Conservation (phyloP, 495 filamentous ascomycete species). For the Lasiosphaeria miniovina region DNA sequence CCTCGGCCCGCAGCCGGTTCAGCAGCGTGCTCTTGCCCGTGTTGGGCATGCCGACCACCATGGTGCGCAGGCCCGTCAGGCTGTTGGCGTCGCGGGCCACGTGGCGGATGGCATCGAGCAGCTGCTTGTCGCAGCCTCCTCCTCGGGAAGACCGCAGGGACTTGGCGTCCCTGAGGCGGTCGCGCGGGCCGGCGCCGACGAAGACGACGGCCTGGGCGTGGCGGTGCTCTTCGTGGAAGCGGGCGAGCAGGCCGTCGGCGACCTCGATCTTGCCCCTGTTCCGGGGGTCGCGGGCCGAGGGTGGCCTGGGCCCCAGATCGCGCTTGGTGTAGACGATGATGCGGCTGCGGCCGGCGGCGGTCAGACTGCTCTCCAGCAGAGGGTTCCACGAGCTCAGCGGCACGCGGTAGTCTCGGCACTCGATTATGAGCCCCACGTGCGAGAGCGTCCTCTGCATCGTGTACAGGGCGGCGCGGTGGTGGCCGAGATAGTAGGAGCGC, state of each 20-base stretch:
- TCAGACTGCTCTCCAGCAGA: conserved; percentile 76
- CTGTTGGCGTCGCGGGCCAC: conserved; percentile 31
- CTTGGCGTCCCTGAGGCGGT: background rate
- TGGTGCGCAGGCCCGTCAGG: conserved; percentile 63
- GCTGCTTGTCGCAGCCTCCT: conserved; percentile 1
- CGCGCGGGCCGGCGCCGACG: conserved; percentile 41
- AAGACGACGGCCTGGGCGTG: conserved; percentile 56
- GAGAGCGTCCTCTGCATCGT: conserved; percentile 83
- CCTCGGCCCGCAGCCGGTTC: conserved; percentile 72
- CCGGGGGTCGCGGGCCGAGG: conserved; percentile 2
- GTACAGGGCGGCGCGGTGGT: conserved; percentile 77
- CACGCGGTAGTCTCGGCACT: conserved; percentile 91
- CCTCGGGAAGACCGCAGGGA: no score
- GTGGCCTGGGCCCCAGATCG: conserved; percentile 58
- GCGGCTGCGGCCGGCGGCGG: conserved; percentile 54
- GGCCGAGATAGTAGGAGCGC: conserved; percentile 94
- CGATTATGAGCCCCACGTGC: conserved; percentile 82
- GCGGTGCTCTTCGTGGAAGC: conserved; percentile 24
- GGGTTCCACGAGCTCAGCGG: conserved; percentile 89
- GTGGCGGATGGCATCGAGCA: conserved; percentile 34
- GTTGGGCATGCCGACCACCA: conserved; percentile 97
- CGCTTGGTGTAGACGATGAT: conserved; percentile 89
- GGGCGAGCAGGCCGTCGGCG: conserved; percentile 14
- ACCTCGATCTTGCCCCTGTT: conserved; percentile 8
- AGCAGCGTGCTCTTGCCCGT: conserved; percentile 89